A percentile compares a stretch with the other conserved stretches of the same genome.
phyloP scores from a whole-genome alignment of 106 monocot genomes.

The Acorus calamus region DNA sequence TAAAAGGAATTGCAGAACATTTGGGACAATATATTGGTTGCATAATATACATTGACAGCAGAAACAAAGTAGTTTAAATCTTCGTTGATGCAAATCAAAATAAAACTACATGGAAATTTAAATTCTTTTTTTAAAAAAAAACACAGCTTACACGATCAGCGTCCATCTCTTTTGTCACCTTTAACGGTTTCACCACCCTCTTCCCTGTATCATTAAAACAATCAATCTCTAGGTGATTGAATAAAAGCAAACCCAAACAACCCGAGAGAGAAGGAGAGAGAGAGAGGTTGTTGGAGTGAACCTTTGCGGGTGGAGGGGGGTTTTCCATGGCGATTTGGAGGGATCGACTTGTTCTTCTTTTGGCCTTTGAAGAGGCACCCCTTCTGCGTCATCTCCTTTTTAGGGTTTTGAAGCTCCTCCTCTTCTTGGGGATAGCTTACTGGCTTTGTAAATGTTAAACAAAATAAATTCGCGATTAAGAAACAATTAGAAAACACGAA shows the following conservation, averaged over 20 bases:
- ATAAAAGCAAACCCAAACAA: background rate
- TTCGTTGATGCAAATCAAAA: too few relatives aligned
- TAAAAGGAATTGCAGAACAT: too few relatives aligned
- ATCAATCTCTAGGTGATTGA: background rate
- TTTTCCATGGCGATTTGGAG: constrained; percentile 65
- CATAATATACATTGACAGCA: too few relatives aligned
- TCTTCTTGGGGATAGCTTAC: too few relatives aligned
- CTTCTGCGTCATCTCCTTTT: constrained; percentile 51
- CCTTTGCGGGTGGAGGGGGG: constrained; percentile 40
- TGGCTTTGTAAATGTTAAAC: too few relatives aligned
- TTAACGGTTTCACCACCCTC: constrained; percentile 36
- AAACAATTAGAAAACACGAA: too few relatives aligned
- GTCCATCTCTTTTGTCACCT: constrained; percentile 45
- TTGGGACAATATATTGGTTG: too few relatives aligned
- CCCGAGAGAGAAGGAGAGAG: background rate
- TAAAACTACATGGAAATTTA: too few relatives aligned
- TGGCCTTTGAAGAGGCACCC: constrained; percentile 54
- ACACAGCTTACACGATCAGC: constrained; percentile 27
- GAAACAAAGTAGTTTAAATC: too few relatives aligned
- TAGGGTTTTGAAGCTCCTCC: too few relatives aligned
- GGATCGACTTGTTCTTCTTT: constrained; percentile 51
- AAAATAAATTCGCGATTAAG: too few relatives aligned
- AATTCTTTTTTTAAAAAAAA: background rate
- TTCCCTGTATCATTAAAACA: constrained; percentile 31
- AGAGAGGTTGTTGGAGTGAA: too few relatives aligned